Evolutionary conservation across 2,329 filamentous ascomycete species (phyloP).

Genomic region (Aureobasidium sp.): DNA sequence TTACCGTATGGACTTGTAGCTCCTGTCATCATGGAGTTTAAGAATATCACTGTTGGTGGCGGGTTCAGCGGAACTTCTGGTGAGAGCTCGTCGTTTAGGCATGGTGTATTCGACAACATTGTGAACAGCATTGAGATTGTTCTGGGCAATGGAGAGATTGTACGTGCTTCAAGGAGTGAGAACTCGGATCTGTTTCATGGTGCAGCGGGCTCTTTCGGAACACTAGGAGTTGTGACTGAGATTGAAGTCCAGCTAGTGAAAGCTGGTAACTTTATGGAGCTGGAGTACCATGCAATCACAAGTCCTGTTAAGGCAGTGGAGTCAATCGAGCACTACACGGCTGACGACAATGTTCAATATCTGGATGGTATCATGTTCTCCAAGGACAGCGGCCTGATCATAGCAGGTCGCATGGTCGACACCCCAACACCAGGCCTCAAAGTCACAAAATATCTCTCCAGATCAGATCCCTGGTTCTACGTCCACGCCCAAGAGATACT

Average conservation of each 20-base stretch:
- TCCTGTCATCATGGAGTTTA: constrained; percentile 64
- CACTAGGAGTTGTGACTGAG: constrained; percentile 54
- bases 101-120: constrained; percentile 60
- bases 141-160: constrained; percentile 50
- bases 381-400: constrained; percentile 49
- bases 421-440: constrained; percentile 23
- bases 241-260: constrained; percentile 53
- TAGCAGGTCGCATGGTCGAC: constrained; percentile 48
- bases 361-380: constrained; percentile 64
- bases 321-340: constrained; percentile 42
- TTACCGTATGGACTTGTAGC: constrained; percentile 51
- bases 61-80: constrained; percentile 60
- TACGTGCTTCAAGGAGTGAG: constrained; percentile 41
- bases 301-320: constrained; percentile 43
- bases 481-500: constrained; percentile 51
- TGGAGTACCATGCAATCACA: constrained; percentile 53
- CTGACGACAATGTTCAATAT: constrained; percentile 49
- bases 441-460: constrained; percentile 47
- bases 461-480: constrained; percentile 67
- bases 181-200: constrained; percentile 52
- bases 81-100: constrained; percentile 59
- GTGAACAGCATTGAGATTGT: constrained; percentile 59
- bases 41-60: constrained; percentile 61
- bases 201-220: constrained; percentile 54
- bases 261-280: constrained; percentile 51